Percentiles rank a stretch among this genome's conserved stretches.
These are phyloP conservation scores for Coniferiporia sulphurascens DNA, from an alignment of 1,284 basidiomycete species.

Conservation along the genomic window DNA sequence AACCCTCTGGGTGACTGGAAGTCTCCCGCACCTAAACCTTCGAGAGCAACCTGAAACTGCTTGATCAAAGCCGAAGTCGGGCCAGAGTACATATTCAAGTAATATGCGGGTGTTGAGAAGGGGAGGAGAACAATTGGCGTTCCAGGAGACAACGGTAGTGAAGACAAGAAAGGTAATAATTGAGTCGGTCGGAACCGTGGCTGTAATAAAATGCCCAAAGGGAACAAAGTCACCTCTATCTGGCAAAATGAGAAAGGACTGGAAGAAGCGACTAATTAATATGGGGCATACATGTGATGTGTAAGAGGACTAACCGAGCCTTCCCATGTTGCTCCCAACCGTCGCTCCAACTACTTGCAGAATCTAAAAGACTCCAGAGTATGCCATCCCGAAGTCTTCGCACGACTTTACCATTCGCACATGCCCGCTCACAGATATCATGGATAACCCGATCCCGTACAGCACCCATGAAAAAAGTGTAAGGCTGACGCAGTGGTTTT, in stretches of 20 bases:
- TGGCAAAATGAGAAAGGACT: slow-evolving; percentile 58
- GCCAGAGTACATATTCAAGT: slow-evolving; percentile 57
- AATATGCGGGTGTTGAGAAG: slow-evolving; percentile 67
- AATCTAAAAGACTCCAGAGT: slow-evolving; percentile 42
- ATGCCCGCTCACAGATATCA: slow-evolving; percentile 42
- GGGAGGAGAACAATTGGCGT: slow-evolving; percentile 64
- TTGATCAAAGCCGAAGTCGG: slow-evolving; percentile 54
- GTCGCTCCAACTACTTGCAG: slow-evolving; percentile 51
- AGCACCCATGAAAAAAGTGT: slow-evolving; percentile 42
- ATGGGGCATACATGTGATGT: not conserved
- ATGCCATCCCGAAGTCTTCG: slow-evolving; percentile 41
- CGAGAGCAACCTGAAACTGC: slow-evolving; percentile 57
- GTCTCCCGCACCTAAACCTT: slow-evolving; percentile 51
- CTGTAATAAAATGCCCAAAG: slow-evolving; percentile 51
- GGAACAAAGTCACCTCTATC: slow-evolving; percentile 49
- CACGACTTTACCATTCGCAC: slow-evolving; percentile 38
- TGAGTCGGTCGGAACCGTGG: slow-evolving; percentile 52
- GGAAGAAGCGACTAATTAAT: slow-evolving; percentile 15
- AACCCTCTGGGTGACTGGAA: slow-evolving; percentile 34
- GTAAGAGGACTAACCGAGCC: slow-evolving; percentile 34
- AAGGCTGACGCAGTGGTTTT: slow-evolving; percentile 39
- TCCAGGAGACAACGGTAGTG: slow-evolving; percentile 46
- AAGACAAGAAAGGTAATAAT: slow-evolving; percentile 38
- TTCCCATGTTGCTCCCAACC: slow-evolving; percentile 55
- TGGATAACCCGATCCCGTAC: slow-evolving; percentile 47